phyloP scores from a whole-genome alignment of 1,284 basidiomycete species.

The Apiotrichum sp. region DNA sequence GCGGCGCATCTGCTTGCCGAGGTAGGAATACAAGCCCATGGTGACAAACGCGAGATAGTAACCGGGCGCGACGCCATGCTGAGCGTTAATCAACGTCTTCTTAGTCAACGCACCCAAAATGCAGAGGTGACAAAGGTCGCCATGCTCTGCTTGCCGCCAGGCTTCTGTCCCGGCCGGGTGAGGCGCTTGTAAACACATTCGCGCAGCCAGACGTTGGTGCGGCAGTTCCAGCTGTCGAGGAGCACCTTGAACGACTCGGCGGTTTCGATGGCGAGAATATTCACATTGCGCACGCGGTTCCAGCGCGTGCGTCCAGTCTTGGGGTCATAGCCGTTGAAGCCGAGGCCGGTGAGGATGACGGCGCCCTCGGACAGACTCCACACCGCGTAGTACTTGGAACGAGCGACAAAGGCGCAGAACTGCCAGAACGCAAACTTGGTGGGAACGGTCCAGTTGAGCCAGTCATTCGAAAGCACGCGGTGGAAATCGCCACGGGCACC shows the following conservation, averaged over 20 bases:
- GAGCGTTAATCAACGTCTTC: neutral
- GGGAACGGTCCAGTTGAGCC: constrained; percentile 51
- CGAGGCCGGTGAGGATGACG: constrained; percentile 88
- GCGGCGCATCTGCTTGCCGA: constrained; percentile 65
- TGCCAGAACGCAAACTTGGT: constrained; percentile 64
- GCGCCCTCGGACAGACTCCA: constrained; percentile 59
- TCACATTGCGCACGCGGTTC: constrained; percentile 86
- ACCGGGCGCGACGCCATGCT: constrained; percentile 73
- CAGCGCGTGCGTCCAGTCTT: constrained; percentile 58
- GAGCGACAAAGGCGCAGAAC: constrained; percentile 55
- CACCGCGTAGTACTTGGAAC: constrained; percentile 47
- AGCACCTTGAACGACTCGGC: constrained; percentile 88
- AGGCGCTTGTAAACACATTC: constrained; percentile 97
- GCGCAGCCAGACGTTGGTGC: constrained; percentile 89
- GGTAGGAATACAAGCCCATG: constrained; percentile 52
- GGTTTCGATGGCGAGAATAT: constrained; percentile 73
- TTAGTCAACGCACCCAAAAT: constrained; percentile 68
- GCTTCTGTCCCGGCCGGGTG: constrained; percentile 79
- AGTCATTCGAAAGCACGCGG: constrained; percentile 50
- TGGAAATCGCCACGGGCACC: constrained; percentile 59
- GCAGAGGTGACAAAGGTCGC: constrained; percentile 90
- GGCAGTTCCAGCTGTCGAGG: constrained; percentile 55
- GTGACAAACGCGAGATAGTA: constrained; percentile 84
- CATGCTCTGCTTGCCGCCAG: constrained; percentile 81
- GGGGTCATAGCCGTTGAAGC: constrained; percentile 81